Evolutionary conservation across 768 basidiomycete genomes (phyloP), one percentile per base, ranked within the genome.

Genomic region (Daedaleopsis sinensis): DNA sequence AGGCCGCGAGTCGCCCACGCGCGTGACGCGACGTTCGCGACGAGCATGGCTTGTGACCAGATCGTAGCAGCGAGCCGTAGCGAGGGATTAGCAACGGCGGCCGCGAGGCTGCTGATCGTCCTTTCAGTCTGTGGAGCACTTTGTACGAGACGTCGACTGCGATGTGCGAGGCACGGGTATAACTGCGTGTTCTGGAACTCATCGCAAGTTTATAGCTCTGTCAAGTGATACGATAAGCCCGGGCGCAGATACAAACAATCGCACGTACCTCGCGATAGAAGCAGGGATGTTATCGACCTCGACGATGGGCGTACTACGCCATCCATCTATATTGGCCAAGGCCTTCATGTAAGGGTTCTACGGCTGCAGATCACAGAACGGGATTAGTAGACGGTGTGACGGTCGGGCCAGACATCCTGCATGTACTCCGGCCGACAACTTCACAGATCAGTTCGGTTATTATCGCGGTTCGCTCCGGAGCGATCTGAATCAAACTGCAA

Each of bases 181-280:
- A 47, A 47, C 46, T 8, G 21, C 10, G 21, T 15, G 47, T 21
- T 19, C 47, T 49, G 21, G 19, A 24, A 21, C 19, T 23, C 27
- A 56, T 47, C 54, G 18, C 43, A 12, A 43, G 19, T 39, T 46
- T 48, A 35, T 18, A 56, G 27, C 15, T 7, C 55, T 32, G 55
- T 46, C 35, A 35, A 46, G 27, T 56, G 47, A 16, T 47, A 35
- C 55, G 44, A 46, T 47, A 36, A 47, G 44, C 55, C 4, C 24
- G 21, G 21, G 21, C 47, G 23, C 47, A 49, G 19, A 49, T 49
- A 49, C 21, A 38, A 12, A 55, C 27, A 43, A 44, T 55, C 53
- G 21, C 47, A 49, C 21, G 23, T n/a, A 46, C 57, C 39, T n/a
- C 18, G 24, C 24, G 49, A 50, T 52, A 52, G 52, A 52, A 52